Base-by-base conservation (phyloP, 2,329 filamentous ascomycete genomes). In the Claviceps citrina region DNA sequence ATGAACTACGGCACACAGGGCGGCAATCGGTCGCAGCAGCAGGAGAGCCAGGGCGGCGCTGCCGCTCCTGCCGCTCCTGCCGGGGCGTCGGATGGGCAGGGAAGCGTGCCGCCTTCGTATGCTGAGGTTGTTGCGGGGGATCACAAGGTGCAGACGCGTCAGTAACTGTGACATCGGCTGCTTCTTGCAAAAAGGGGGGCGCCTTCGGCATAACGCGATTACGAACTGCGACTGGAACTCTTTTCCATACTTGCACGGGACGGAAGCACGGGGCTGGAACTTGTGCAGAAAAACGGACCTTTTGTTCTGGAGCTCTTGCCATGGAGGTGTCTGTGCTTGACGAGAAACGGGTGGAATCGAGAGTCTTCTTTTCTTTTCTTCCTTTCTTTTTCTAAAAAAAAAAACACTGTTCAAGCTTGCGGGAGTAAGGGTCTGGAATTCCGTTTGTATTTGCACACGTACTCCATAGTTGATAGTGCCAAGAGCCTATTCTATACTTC, bases 81-180 rank as follows among this genome's bases (percentile, higher is more conserved):
- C 52, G 60, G 67, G 6, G 51, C 55, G 34, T 54, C 55, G 8
- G 49, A 53, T 47, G 60, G 61, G 46, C 54, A 66, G 36, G 64
- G 63, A 10, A 46, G 44, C 7, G 68, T 73, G 28, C 87, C 89
- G 31, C 89, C 91, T 4, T 84, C 81, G 12, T 96, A 96, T 59
- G 81, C 83, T 13, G 84, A 95, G 62, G 89, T 85, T 36, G 80
- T 95, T 43, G 80, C 79, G 52, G 86, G 84, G 1, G 89, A 96
- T 56, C 65, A 95, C 62, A 96, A 96, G 72, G 70, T 95, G 38
- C 91, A 96, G 69, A 33, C 31, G 31, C 31, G 15, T 8, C 20
- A 33, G 12, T 33, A 22, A n/a, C n/a, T 24, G 7, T 7, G 19
- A 15, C n/a, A 5, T 22, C 22, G 3, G 4, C n/a, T n/a, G 7